These are phyloP conservation scores for Dothiorella sarmentorum DNA, from an alignment of 2,329 filamentous ascomycete genomes.

Conservation along the genomic window DNA sequence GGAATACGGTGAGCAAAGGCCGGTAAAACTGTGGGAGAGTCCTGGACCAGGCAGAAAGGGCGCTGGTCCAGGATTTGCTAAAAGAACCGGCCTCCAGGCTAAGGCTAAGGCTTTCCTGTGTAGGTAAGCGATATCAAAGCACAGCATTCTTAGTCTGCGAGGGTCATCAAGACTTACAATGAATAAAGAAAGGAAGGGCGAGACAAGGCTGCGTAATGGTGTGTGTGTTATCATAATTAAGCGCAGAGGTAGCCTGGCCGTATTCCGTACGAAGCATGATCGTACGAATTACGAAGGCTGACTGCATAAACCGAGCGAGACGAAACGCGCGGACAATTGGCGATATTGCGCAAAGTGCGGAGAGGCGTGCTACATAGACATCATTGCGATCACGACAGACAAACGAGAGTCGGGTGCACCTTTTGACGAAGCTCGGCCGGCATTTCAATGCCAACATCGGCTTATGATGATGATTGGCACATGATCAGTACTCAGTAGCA, in stretches of 20 bases:
- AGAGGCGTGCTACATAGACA: not conserved
- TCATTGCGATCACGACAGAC: not conserved
- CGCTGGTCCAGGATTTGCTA: not conserved
- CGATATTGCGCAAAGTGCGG: conserved; percentile 10
- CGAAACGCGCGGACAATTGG: not conserved
- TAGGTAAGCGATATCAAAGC: too few relatives aligned
- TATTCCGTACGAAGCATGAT: not conserved
- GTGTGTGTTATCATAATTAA: not conserved
- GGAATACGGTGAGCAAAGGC: not conserved
- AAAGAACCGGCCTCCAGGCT: not conserved
- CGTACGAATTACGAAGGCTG: not conserved
- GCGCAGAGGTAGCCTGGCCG: not conserved
- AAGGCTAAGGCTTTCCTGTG: conserved; percentile 7
- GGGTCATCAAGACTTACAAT: conserved; percentile 2
- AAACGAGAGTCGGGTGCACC: not conserved
- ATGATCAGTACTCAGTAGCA: not conserved
- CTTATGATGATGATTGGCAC: not conserved
- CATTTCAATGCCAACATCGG: not conserved
- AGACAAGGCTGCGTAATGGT: not conserved
- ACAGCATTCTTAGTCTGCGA: too few relatives aligned
- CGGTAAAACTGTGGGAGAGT: not conserved
- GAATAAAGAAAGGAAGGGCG: not conserved
- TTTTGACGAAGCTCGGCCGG: not conserved
- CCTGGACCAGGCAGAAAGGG: not conserved
- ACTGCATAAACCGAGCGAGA: not conserved